Evolutionary conservation across 2,329 filamentous ascomycete genomes (phyloP).

Genomic region (Alternaria triticimaculans): DNA sequence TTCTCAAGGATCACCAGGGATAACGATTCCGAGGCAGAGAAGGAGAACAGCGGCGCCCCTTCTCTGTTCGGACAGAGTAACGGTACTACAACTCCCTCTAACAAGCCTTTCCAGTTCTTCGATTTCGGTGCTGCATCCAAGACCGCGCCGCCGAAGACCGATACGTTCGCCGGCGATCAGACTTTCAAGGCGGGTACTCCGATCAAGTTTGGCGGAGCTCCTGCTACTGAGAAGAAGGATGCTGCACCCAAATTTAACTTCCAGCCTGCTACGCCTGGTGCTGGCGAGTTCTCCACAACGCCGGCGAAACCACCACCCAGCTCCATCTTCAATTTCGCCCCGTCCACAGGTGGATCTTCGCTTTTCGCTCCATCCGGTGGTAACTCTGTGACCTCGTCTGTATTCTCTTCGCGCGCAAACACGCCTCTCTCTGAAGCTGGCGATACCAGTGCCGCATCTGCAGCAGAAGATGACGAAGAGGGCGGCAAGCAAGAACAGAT

Average conservation of each 20-base stretch:
- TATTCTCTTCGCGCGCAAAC: slow-evolving; percentile 44
- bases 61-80: slow-evolving; percentile 30
- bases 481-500: slow-evolving; percentile 36
- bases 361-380: slow-evolving; percentile 31
- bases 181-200: slow-evolving; percentile 46
- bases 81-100: slow-evolving; percentile 35
- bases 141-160: slow-evolving; percentile 36
- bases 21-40: slow-evolving; percentile 31
- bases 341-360: slow-evolving; percentile 13
- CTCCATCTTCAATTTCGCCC: slow-evolving; percentile 34
- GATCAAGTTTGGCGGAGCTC: slow-evolving; percentile 42
- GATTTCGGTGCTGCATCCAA: slow-evolving; percentile 40
- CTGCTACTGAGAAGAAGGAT: slow-evolving; percentile 31
- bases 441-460: slow-evolving; percentile 39
- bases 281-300: slow-evolving; percentile 35
- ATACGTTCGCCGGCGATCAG: slow-evolving; percentile 43
- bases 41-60: slow-evolving; percentile 23
- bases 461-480: slow-evolving; percentile 39
- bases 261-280: slow-evolving; percentile 35
- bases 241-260: slow-evolving; percentile 32
- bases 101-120: slow-evolving; percentile 36
- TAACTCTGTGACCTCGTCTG: slow-evolving; percentile 35
- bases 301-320: slow-evolving; percentile 33
- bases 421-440: slow-evolving; percentile 45
- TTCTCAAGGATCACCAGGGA: slow-evolving; percentile 38